Base-by-base conservation (phyloP, 306 rosid genomes). In the Acacia crassicarpa region DNA sequence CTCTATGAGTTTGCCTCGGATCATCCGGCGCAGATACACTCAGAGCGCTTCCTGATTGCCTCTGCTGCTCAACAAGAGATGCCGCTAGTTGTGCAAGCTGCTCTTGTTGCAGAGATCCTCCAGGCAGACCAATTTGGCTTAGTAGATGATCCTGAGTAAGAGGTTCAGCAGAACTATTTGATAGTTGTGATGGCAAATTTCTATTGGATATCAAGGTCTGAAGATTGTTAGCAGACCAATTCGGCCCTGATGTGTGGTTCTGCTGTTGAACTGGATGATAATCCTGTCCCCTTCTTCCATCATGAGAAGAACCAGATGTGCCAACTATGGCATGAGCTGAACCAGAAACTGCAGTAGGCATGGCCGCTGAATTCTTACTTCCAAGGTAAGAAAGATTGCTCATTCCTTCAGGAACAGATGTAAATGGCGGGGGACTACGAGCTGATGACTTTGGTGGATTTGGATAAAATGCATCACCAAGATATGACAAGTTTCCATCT, bases 21-120 rank as follows among this genome's bases (percentile, higher is more conserved):
- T 87, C 95, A 45, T 85, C 81, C 15, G 62, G 58, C 5, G 78
- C 20, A 12, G 90, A 68, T 53, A 81, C 67, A 79, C 56, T 89
- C 11, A 75, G 46, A 44, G 85, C 49, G 77, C 85, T 90, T 74
- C 90, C 91, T 10, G 86, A 75, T 83, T 89, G 97, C 86, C 90
- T 89, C 78, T 87, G 92, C 86, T 88, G 91, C 81, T 89, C 97
- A 54, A 90, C 90, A 81, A 91, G 92, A 79, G 97, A 83, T 70
- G 97, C 93, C 46, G 97, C 92, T 77, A 95, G 76, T 51, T 89
- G 97, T 32, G 90, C 91, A 75, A 92, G 96, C 81, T 95, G 97
- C 83, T 95, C 97, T 8, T 94, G 92, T 70, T 84, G 94, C 75
- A 87, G 84, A 71, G 91, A 51, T 38, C 87, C 86, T 74, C 84